phyloP scores from a whole-genome alignment of 306 rosid species.

The Casuarina equisetifolia region DNA sequence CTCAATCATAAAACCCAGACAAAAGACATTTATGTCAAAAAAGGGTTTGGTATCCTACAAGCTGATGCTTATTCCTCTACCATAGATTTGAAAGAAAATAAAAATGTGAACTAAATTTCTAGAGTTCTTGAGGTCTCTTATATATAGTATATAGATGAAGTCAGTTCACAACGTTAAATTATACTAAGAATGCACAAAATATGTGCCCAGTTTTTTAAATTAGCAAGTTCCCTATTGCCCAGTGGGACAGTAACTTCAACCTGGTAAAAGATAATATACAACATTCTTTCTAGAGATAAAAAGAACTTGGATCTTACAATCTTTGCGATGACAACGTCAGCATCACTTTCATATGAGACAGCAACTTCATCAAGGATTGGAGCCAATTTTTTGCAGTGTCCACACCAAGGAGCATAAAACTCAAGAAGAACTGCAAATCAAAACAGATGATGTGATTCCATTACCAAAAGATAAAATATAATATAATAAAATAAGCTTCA shows the following conservation, averaged over 20 bases:
- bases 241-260: not conserved
- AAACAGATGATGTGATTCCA: slow-evolving; percentile 11
- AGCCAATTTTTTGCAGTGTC: slow-evolving; percentile 89
- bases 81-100: not conserved
- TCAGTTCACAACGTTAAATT: not conserved
- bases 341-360: slow-evolving; percentile 59
- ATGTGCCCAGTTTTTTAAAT: too few relatives aligned
- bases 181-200: not conserved
- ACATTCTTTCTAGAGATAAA: not conserved
- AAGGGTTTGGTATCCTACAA: too few relatives aligned
- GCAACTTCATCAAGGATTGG: slow-evolving; percentile 95
- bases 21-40: not conserved
- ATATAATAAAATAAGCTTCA: not conserved
- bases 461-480: not conserved
- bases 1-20: not conserved
- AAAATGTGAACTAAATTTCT: not conserved
- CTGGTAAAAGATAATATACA: slow-evolving; percentile 4
- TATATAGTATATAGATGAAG: not conserved
- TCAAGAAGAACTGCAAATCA: slow-evolving; percentile 69
- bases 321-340: slow-evolving; percentile 74
- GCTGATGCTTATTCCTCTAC: too few relatives aligned
- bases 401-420: slow-evolving; percentile 98
- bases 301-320: slow-evolving; percentile 48
- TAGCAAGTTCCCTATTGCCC: not conserved
- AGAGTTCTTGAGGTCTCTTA: not conserved